These are phyloP conservation scores for Arthrobotrys sphaeroides DNA, from an alignment of 2,329 filamentous ascomycete genomes.

Conservation along the genomic window DNA sequence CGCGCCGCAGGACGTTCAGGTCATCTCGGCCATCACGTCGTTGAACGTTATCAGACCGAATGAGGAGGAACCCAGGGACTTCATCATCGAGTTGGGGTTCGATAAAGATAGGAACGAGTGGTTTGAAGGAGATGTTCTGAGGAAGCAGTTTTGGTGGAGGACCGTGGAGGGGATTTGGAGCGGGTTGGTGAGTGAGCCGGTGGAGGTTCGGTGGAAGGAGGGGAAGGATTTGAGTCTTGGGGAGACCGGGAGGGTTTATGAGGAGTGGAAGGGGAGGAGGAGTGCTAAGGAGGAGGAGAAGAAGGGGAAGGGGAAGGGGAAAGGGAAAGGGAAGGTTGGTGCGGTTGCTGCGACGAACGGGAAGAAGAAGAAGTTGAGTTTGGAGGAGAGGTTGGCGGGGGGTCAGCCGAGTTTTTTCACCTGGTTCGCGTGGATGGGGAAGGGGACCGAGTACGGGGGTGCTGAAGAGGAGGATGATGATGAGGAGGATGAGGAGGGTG, in stretches of 20 bases:
- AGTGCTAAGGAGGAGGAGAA: constrained; percentile 61
- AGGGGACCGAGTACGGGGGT: constrained; percentile 60
- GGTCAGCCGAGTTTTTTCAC: constrained; percentile 57
- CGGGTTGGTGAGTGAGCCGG: constrained; percentile 86
- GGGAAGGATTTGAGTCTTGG: constrained; percentile 85
- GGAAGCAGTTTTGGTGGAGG: constrained; percentile 93
- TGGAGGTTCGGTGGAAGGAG: constrained; percentile 86
- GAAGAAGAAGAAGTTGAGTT: constrained; percentile 66
- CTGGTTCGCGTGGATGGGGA: constrained; percentile 57
- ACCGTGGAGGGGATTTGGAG: constrained; percentile 72
- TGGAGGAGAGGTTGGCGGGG: constrained; percentile 66
- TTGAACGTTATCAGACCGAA: constrained; percentile 69
- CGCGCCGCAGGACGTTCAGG: constrained; percentile 77
- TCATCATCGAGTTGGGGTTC: constrained; percentile 73
- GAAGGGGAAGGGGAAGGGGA: constrained; percentile 60
- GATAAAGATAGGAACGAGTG: constrained; percentile 82
- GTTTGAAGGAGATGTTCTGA: constrained; percentile 79
- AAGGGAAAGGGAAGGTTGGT: constrained; percentile 60
- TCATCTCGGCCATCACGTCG: constrained; percentile 74
- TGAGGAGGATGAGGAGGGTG: constrained; percentile 67
- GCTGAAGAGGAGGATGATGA: constrained; percentile 64
- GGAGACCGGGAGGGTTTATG: constrained; percentile 76
- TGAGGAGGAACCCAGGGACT: constrained; percentile 76
- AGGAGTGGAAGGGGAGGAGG: constrained; percentile 73
- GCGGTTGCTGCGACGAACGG: constrained; percentile 61